phyloP scores from a whole-genome alignment of 2,329 filamentous ascomycete species.

The Colletotrichum truncatum region DNA sequence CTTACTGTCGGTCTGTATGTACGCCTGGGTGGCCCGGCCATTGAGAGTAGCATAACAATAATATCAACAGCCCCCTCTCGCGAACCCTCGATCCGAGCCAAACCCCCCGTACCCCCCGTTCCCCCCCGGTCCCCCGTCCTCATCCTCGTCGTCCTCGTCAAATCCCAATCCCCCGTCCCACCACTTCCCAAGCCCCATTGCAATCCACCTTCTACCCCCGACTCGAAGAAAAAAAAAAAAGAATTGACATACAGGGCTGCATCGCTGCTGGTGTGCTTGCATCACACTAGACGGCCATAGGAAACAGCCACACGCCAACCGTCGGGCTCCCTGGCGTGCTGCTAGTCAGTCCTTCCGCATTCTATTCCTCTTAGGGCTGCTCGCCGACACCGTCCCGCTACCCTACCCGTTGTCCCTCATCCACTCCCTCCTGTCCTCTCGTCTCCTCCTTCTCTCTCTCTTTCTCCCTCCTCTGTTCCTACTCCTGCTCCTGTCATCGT shows the following conservation, averaged over 20 bases:
- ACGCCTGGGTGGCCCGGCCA: not conserved
- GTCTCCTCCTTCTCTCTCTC: not conserved
- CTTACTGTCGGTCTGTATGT: not conserved
- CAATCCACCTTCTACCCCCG: not conserved
- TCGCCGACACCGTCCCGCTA: conserved; percentile 17
- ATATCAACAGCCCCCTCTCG: not conserved
- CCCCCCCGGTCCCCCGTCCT: not conserved
- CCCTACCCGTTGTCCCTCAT: not conserved
- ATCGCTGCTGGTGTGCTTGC: conserved; percentile 19
- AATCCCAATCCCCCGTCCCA: not conserved
- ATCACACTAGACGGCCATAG: conserved; percentile 10
- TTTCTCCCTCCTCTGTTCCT: too few species aligned
- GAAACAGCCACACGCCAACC: conserved; percentile 21
- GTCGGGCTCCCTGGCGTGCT: conserved; percentile 8
- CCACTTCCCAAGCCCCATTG: not conserved
- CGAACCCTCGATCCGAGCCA: conserved; percentile 15
- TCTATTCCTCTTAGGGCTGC: conserved; percentile 26
- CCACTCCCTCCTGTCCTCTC: not conserved
- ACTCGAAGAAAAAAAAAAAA: not conserved
- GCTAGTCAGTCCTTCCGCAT: conserved; percentile 24
- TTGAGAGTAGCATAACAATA: not conserved
- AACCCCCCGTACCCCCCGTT: not conserved
- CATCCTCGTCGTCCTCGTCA: not conserved
- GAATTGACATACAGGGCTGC: conserved; percentile 26
- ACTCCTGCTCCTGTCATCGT: too few species aligned